Evolutionary conservation across 1,284 basidiomycete genomes (phyloP), one percentile per base, ranked within the genome.

Genomic region (Ceratobasidium sp.): DNA sequence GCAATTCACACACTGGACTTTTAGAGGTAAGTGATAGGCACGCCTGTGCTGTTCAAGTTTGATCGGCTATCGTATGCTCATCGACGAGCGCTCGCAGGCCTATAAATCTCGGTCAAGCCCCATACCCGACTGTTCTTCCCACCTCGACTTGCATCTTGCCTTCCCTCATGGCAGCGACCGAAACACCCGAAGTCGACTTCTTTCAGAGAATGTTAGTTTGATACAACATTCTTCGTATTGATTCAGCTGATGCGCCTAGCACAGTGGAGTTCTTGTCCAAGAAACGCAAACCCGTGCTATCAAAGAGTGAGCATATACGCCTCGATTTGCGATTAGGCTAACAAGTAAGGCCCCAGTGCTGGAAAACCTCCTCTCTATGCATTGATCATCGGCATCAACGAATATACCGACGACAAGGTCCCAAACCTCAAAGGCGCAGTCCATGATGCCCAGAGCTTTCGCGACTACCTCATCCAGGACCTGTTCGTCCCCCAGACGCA

Each of bases 331-430:
- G 18, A 12, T 4, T 33, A 23, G 10, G 20, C 10, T 44, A n/a
- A 23, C 35, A 6, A n/a, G 27, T 27, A 55, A 55, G 8, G 23
- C 14, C 46, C 20, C 23, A 68, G 66, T 35, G 33, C 4, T 3
- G 18, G 6, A 4, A 23, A n/a, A 1, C 67, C 52, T 27, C 52
- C 67, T 18, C 35, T 71, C 3, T 44, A 48, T 41, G 69, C 69
- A 2, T 23, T 71, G 27, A 50, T 71, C 8, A 62, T 71, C 41
- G 69, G 69, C 1, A 71, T 71, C 27, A 35, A 71, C 69, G 20
- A 44, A 0, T 71, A 71, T 30, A 7, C 38, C 7, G 7, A 50
- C 27, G 33, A 38, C 59, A 35, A 62, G 12, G n/a, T 60, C 6
- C 27, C 38, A 60, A 41, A 23, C 23, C 55, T 71, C 35, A 12